Evolutionary conservation across 768 basidiomycete genomes (phyloP).

Genomic region (Lactifluus piperatus): DNA sequence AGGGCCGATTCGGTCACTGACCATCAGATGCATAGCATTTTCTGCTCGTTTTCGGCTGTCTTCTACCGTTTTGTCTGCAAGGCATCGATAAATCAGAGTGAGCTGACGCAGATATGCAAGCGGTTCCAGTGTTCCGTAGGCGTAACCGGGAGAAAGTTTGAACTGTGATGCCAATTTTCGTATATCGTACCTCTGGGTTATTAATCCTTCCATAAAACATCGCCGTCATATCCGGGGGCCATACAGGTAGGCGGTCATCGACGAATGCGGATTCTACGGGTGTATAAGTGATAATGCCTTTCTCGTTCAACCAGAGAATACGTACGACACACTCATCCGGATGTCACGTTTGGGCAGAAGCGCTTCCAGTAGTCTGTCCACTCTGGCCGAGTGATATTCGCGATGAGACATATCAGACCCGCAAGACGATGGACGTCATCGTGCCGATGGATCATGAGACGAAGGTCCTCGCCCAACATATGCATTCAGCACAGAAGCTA

Average conservation of each 20-base stretch:
- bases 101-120: constrained; percentile 45
- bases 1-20: constrained; percentile 37
- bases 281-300: constrained; percentile 6
- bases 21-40: constrained; percentile 48
- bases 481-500: constrained; percentile 67
- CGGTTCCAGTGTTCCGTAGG: constrained; percentile 56
- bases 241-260: constrained; percentile 66
- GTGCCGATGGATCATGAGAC: constrained; percentile 48
- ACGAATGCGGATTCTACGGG: constrained; percentile 31
- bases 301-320: constrained; percentile 8
- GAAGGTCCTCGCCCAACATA: constrained; percentile 63
- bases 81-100: constrained; percentile 45
- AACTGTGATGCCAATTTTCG: constrained; percentile 39
- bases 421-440: constrained; percentile 48
- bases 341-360: constrained; percentile 53
- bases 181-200: constrained; percentile 44
- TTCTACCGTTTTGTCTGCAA: constrained; percentile 44
- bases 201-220: constrained; percentile 48
- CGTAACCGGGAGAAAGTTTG: constrained; percentile 44
- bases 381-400: constrained; percentile 59
- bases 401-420: constrained; percentile 54
- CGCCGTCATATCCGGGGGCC: constrained; percentile 70
- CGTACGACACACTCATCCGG: constrained; percentile 39
- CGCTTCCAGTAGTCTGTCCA: constrained; percentile 95
- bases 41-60: constrained; percentile 60